Conservation (phyloP, 2,329 filamentous ascomycete species). For the Drechslerella dactyloides region DNA sequence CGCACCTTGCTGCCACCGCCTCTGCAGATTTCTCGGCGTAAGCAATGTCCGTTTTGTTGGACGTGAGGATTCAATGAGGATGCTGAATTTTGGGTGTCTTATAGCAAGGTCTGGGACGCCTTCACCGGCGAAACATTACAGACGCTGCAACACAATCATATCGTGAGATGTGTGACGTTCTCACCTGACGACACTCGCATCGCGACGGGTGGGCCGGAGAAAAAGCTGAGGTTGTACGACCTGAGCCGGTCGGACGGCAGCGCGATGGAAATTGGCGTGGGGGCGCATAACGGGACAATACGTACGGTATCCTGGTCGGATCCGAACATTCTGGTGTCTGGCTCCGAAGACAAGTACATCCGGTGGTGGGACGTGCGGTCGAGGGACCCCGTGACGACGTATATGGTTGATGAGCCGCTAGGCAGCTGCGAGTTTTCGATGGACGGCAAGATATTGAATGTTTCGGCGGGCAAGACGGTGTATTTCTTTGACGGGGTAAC, state of each 20-base stretch:
- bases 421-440: conserved; percentile 87
- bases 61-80: conserved; percentile 8
- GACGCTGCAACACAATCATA: conserved; percentile 89
- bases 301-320: conserved; percentile 97
- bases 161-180: conserved; percentile 92
- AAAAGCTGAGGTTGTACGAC: conserved; percentile 94
- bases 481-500: conserved; percentile 73
- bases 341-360: conserved; percentile 85
- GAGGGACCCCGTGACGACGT: conserved; percentile 75
- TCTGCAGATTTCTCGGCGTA: conserved; percentile 96
- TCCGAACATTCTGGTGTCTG: conserved; percentile 86
- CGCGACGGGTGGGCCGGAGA: conserved; percentile 93
- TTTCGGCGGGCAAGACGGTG: conserved; percentile 90
- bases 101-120: conserved; percentile 94
- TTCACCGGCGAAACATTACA: conserved; percentile 88
- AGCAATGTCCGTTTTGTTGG: conserved; percentile 56
- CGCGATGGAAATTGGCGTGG: conserved; percentile 81
- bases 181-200: conserved; percentile 82
- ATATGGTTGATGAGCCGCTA: conserved; percentile 81
- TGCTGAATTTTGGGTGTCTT: conserved; percentile 55
- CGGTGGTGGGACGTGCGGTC: conserved; percentile 92
- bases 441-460: conserved; percentile 74
- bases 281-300: conserved; percentile 83
- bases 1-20: conserved; percentile 85
- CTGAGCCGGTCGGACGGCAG: conserved; percentile 67